phyloP scores from a whole-genome alignment of 352 stramenopile species.

The Pythium vanterpoolii region DNA sequence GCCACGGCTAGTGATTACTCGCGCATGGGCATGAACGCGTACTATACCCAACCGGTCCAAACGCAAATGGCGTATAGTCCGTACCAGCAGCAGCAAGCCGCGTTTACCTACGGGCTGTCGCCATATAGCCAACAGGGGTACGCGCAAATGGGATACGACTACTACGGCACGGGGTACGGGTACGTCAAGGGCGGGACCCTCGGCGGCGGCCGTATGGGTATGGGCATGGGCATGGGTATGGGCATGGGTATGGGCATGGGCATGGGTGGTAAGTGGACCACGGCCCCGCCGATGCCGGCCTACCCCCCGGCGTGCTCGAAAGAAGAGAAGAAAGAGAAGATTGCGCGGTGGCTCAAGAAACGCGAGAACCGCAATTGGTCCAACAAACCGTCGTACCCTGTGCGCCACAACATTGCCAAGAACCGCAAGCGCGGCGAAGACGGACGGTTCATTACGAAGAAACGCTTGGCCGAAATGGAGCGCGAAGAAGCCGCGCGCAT shows the following conservation, averaged over 20 bases:
- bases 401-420: constrained; percentile 82
- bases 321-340: constrained; percentile 85
- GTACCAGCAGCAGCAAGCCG: constrained; percentile 21
- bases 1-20: constrained; percentile 22
- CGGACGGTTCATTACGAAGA: constrained; percentile 81
- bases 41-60: constrained; percentile 19
- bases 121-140: constrained; percentile 48
- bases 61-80: constrained; percentile 19
- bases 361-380: constrained; percentile 82
- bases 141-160: constrained; percentile 47
- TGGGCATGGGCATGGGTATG: too few relatives aligned
- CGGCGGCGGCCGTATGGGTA: too few relatives aligned
- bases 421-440: constrained; percentile 80
- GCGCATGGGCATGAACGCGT: constrained; percentile 27
- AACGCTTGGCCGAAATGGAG: constrained; percentile 66
- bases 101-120: constrained; percentile 32
- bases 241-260: too few relatives aligned
- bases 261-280: constrained; percentile 64
- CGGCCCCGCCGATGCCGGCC: constrained; percentile 64
- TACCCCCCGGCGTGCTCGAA: constrained; percentile 74
- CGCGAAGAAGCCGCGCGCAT: constrained; percentile 38
- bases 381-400: constrained; percentile 82
- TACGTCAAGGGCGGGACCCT: constrained; percentile 41
- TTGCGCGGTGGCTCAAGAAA: constrained; percentile 82
- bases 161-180: constrained; percentile 49